Percentiles rank a stretch among this genome's conserved stretches.
phyloP scores from a whole-genome alignment of 805 yeast genomes.

The Saturnispora dispora region DNA sequence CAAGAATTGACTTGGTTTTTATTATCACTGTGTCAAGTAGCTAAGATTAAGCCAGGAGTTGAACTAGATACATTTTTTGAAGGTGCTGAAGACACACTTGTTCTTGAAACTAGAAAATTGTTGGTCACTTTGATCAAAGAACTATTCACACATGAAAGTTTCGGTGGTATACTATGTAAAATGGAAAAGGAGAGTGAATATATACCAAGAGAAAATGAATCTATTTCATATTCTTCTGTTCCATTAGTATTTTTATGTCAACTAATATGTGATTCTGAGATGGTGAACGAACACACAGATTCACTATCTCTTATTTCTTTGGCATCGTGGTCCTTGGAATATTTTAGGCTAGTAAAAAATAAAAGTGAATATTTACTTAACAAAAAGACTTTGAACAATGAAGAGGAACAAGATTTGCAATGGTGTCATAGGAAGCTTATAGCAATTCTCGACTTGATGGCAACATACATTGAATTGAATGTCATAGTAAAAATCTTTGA shows the following conservation, averaged over 20 bases:
- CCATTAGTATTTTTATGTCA: constrained; percentile 4
- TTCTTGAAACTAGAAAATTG: not conserved
- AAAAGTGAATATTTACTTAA: not conserved
- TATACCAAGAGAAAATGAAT: not conserved
- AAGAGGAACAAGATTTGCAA: constrained; percentile 6
- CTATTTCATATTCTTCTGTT: not conserved
- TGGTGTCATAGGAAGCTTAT: constrained; percentile 15
- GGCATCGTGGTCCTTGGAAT: constrained; percentile 33
- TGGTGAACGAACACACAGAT: not conserved
- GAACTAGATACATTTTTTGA: not conserved
- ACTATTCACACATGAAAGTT: constrained; percentile 6
- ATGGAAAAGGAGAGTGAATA: constrained; percentile 2
- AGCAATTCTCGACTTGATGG: constrained; percentile 32
- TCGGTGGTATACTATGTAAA: constrained; percentile 5
- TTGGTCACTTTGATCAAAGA: not conserved
- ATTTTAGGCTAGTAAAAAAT: constrained; percentile 21
- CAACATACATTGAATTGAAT: constrained; percentile 34
- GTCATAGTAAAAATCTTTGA: constrained; percentile 33
- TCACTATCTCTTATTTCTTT: constrained; percentile 14
- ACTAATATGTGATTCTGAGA: not conserved
- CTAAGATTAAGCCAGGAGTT: not conserved
- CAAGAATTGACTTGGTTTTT: constrained; percentile 2
- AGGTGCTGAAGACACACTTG: not conserved
- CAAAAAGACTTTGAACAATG: constrained; percentile 4
- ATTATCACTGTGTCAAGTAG: constrained; percentile 3